Evolutionary conservation across 768 basidiomycete genomes (phyloP), one percentile per base, ranked within the genome.

Genomic region (Cystobasidium ongulense): DNA sequence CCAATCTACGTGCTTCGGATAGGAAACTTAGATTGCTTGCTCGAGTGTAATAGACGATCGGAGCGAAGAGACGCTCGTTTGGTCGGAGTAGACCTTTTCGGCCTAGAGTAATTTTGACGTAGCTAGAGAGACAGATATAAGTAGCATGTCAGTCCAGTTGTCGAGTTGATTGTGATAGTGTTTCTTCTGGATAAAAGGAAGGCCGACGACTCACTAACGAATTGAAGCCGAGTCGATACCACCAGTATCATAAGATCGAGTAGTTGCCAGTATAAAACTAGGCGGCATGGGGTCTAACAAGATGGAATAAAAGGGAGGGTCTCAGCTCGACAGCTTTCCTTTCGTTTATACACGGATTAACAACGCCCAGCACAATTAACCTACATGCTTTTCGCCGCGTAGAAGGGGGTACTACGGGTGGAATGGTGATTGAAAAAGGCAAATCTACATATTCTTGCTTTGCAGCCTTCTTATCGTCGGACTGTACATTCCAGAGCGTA

Each of bases 51-150:
- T 72, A 75, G 36, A 66, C 74, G 5, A 75, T 36, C 1, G 74
- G 74, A 1, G 63, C 63, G 25, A 75, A 63, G 15, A 75, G 52
- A 7, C 74, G 74, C 23, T 75, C 74, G 33, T 75, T 75, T 7
- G 66, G 67, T 25, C 74, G 4, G 2, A 75, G 35, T 1, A 75
- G 57, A 7, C 74, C 74, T 41, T 67, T 61, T n/a, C 68, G 27
- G 5, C 71, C 74, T 5, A 75, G 38, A 21, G 74, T 75, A 15
- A 71, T 68, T 41, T 75, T 73, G 36, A 71, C 53, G 41, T 71
- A 71, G 68, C 68, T 71, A 21, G 52, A 29, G 21, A n/a, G 1
- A 23, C 10, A 41, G 21, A 29, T n/a, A n/a, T n/a, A n/a, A n/a
- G n/a, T n/a, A n/a, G n/a, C n/a, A n/a, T n/a, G n/a, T n/a, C n/a